Percentiles rank a stretch among this genome's conserved stretches.
Conservation (phyloP, 2,329 filamentous ascomycete genomes). For the Westerdykella aurantiaca region DNA sequence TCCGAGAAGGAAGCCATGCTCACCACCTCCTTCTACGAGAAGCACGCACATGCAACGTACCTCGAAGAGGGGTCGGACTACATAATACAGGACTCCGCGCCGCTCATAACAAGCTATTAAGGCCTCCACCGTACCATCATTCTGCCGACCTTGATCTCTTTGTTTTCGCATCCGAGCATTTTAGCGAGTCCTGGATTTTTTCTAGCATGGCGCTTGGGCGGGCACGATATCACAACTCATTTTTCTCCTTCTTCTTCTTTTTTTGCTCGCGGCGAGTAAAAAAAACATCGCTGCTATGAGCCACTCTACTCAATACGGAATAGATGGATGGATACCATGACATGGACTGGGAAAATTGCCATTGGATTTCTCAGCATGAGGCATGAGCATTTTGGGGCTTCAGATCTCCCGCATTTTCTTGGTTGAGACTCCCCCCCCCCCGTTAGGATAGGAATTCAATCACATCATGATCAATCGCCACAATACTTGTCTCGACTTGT, state of each 20-base stretch:
- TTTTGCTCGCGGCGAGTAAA: constrained; percentile 1
- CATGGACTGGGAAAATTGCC: neutral
- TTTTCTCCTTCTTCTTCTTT: constrained; percentile 7
- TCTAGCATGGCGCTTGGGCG: constrained; percentile 22
- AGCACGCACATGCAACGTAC: constrained; percentile 30
- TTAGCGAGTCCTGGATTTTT: constrained; percentile 28
- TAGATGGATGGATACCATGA: neutral
- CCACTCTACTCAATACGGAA: neutral
- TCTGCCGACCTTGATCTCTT: constrained; percentile 21
- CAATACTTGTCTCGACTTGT: too few relatives aligned
- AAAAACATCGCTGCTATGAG: neutral
- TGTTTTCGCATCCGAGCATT: constrained; percentile 17
- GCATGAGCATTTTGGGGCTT: neutral
- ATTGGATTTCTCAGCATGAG: neutral
- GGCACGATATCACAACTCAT: constrained; percentile 23
- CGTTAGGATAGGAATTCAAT: too few relatives aligned
- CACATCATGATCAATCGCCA: too few relatives aligned
- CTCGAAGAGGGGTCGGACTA: constrained; percentile 30
- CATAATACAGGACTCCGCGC: constrained; percentile 38
- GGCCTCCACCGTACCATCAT: constrained; percentile 11
- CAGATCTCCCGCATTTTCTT: neutral
- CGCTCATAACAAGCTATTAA: constrained; percentile 39
- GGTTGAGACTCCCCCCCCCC: neutral
- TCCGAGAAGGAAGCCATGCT: constrained; percentile 45
- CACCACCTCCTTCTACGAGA: constrained; percentile 42